Conservation (phyloP, 345 rosid genomes). For the Anastatica hierochuntica region DNA sequence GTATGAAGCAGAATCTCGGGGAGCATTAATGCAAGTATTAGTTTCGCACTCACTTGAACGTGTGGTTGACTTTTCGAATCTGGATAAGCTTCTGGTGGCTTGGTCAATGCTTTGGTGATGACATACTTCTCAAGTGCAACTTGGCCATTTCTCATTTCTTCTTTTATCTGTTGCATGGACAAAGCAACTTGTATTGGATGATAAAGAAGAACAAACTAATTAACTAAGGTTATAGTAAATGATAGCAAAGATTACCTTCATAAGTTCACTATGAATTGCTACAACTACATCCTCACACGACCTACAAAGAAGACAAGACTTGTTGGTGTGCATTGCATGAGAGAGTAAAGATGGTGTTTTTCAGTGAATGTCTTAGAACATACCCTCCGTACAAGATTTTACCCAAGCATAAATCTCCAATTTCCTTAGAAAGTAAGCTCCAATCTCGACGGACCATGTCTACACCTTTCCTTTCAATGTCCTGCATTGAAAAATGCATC, state of each 20-base stretch:
- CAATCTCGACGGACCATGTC: conserved; percentile 99
- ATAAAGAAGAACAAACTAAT: background rate
- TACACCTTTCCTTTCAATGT: conserved; percentile 92
- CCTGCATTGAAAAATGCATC: conserved; percentile 47
- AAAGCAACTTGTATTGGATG: conserved; percentile 5
- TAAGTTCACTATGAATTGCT: conserved; percentile 74
- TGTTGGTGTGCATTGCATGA: background rate
- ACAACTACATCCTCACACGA: conserved; percentile 90
- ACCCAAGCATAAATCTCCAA: conserved; percentile 77
- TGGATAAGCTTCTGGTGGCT: conserved; percentile 89
- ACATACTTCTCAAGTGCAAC: conserved; percentile 84
- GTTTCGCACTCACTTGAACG: conserved; percentile 58
- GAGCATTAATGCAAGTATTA: conserved; percentile 3
- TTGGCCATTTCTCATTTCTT: conserved; percentile 88
- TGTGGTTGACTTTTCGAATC: conserved; percentile 97
- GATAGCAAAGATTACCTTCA: conserved; percentile 44
- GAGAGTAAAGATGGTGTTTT: background rate
- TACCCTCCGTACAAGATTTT: conserved; percentile 96
- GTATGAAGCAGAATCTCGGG: background rate
- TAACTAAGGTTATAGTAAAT: background rate
- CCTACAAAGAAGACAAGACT: conserved; percentile 35
- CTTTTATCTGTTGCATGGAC: conserved; percentile 57
- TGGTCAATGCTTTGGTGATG: conserved; percentile 91
- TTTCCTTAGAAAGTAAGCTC: conserved; percentile 91
- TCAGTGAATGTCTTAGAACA: conserved; percentile 12